Percentiles rank a stretch among this genome's conserved stretches.
Evolutionary conservation across 306 rosid genomes (phyloP).

Genomic region (Hippophae tibetana): DNA sequence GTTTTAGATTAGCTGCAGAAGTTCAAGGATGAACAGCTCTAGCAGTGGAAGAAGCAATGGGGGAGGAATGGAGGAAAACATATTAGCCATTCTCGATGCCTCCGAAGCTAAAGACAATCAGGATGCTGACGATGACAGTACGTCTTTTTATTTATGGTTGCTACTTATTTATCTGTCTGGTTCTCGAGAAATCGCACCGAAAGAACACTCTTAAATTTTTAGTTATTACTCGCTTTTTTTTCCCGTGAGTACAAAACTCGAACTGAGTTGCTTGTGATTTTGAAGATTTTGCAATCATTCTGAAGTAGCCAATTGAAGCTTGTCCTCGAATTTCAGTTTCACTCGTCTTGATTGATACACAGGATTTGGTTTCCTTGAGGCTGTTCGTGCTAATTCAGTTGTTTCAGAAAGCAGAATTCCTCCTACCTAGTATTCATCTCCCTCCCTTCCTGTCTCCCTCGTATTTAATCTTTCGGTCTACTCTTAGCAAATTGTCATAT

Average conservation of each 20-base stretch:
- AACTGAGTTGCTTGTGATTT: too few relatives aligned
- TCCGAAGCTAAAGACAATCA: constrained; percentile 48
- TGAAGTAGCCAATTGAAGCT: not conserved
- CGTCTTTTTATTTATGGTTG: not conserved
- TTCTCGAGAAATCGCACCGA: not conserved
- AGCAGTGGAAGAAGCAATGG: constrained; percentile 19
- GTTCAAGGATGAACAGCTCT: constrained; percentile 34
- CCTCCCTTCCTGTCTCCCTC: constrained; percentile 2
- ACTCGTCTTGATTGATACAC: constrained; percentile 11
- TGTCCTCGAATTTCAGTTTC: not conserved
- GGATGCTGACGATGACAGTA: constrained; percentile 68
- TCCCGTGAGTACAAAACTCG: too few relatives aligned
- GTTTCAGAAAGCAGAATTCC: constrained; percentile 36
- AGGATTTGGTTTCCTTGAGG: constrained; percentile 70
- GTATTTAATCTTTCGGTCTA: not conserved
- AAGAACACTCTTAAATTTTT: too few relatives aligned
- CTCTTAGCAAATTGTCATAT: not conserved
- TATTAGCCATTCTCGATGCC: constrained; percentile 59
- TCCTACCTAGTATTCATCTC: constrained; percentile 40
- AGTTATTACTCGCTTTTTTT: not conserved
- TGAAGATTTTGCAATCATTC: not conserved
- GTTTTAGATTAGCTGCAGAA: too few relatives aligned
- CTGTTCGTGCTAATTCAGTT: constrained; percentile 64
- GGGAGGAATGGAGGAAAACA: constrained; percentile 51
- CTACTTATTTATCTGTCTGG: not conserved